Conservation (phyloP, 2,329 filamentous ascomycete species). For the Ascochyta viciae-villosae region DNA sequence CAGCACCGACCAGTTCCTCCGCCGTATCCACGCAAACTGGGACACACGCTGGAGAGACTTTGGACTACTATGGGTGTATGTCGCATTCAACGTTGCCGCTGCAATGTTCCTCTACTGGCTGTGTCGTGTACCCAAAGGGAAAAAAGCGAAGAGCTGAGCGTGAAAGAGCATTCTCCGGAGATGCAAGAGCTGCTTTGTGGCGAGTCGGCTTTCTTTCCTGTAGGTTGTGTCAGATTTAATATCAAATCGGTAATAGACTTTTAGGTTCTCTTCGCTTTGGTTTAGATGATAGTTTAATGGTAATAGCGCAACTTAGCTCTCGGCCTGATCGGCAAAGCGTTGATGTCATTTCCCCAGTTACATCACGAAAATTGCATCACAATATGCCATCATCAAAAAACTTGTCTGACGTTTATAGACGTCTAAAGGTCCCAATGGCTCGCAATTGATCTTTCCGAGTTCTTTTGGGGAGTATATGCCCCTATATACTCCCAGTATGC, state of each 20-base stretch:
- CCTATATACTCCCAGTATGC: constrained; percentile 2
- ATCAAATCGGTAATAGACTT: constrained; percentile 2
- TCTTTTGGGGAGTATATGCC: not conserved
- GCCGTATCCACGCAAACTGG: constrained; percentile 51
- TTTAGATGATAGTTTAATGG: constrained; percentile 1
- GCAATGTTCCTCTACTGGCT: constrained; percentile 62
- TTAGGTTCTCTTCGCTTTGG: not conserved
- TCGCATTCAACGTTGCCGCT: constrained; percentile 58
- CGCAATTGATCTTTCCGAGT: not conserved
- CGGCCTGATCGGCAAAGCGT: constrained; percentile 2
- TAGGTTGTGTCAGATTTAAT: constrained; percentile 1
- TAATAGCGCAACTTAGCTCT: constrained; percentile 5
- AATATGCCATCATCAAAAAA: constrained; percentile 5
- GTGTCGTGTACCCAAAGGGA: constrained; percentile 57
- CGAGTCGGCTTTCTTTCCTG: not conserved
- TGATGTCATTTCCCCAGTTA: constrained; percentile 17
- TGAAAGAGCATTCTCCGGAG: not conserved
- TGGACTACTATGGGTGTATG: constrained; percentile 59
- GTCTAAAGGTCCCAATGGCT: not conserved
- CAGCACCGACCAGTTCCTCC: constrained; percentile 58
- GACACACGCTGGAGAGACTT: constrained; percentile 66
- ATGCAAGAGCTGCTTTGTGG: not conserved
- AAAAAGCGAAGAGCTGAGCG: constrained; percentile 44
- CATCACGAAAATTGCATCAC: constrained; percentile 7
- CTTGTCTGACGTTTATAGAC: not conserved